phyloP scores from a whole-genome alignment of 331 rosid species.

The Rosa hybrid region DNA sequence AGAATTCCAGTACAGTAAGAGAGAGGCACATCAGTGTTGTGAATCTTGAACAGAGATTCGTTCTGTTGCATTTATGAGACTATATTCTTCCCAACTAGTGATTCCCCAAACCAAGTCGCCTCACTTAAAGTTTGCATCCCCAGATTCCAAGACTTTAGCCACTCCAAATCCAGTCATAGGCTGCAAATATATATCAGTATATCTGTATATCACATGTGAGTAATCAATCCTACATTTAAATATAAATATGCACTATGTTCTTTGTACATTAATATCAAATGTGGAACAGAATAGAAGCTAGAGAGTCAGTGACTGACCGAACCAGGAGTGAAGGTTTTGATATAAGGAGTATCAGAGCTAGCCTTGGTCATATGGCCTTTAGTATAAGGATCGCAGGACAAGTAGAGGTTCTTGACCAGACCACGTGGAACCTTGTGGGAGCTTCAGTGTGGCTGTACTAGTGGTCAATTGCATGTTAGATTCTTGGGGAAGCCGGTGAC shows the following conservation, averaged over 20 bases:
- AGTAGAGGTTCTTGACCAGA: conserved; percentile 32
- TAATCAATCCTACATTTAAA: too few species aligned
- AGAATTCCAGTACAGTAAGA: conserved; percentile 23
- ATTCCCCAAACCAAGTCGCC: conserved; percentile 29
- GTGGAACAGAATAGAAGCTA: not conserved
- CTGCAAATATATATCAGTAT: not conserved
- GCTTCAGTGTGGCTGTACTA: not conserved
- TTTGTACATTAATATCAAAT: too few species aligned
- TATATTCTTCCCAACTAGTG: conserved; percentile 26
- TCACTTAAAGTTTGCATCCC: conserved; percentile 1
- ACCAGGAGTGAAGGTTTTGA: conserved; percentile 13
- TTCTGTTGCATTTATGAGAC: not conserved
- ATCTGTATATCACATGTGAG: too few species aligned
- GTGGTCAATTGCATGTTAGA: conserved; percentile 21
- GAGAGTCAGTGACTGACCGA: not conserved
- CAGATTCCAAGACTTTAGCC: conserved; percentile 29
- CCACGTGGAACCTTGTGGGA: conserved; percentile 15
- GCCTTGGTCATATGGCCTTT: not conserved
- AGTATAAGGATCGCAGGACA: conserved; percentile 27
- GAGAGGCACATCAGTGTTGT: conserved; percentile 5
- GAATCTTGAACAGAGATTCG: conserved; percentile 6
- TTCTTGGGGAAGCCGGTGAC: conserved; percentile 31
- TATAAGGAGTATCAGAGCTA: not conserved
- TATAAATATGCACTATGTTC: too few species aligned
- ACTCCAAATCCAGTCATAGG: conserved; percentile 29